Percentiles rank a stretch among this genome's conserved stretches.
phyloP scores from a whole-genome alignment of 129 eudicot species.

The Mikania micrantha region DNA sequence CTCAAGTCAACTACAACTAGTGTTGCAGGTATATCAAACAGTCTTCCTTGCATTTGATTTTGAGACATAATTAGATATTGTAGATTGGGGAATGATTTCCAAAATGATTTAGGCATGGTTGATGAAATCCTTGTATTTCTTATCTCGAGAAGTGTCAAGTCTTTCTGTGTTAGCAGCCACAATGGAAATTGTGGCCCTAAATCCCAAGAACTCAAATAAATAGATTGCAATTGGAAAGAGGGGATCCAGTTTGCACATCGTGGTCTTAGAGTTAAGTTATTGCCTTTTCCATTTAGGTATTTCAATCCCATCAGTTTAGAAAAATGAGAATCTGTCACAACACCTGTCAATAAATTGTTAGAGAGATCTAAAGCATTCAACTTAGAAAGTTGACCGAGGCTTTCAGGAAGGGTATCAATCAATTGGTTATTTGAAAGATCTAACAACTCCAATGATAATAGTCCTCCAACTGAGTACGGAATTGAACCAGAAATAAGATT shows the following conservation, averaged over 20 bases:
- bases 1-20: not conserved
- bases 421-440: not conserved
- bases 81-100: conserved; percentile 11
- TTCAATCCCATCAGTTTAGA: not conserved
- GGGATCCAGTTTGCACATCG: not conserved
- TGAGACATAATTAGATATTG: conserved; percentile 18
- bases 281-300: not conserved
- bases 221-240: not conserved
- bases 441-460: not conserved
- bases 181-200: conserved; percentile 17
- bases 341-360: conserved; percentile 11
- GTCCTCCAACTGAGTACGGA: too few relatives aligned
- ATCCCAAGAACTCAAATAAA: not conserved
- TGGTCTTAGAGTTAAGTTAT: conserved; percentile 12
- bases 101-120: conserved; percentile 15
- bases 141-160: not conserved
- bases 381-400: conserved; percentile 3
- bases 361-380: not conserved
- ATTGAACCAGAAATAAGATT: too few relatives aligned
- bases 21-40: conserved; percentile 4
- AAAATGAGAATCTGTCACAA: conserved; percentile 22
- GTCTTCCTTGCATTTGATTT: conserved; percentile 28
- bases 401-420: not conserved
- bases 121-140: conserved; percentile 11
- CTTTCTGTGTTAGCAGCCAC: conserved; percentile 19